Conservation (phyloP, 2,329 filamentous ascomycete genomes). For the Cercospora sp. region DNA sequence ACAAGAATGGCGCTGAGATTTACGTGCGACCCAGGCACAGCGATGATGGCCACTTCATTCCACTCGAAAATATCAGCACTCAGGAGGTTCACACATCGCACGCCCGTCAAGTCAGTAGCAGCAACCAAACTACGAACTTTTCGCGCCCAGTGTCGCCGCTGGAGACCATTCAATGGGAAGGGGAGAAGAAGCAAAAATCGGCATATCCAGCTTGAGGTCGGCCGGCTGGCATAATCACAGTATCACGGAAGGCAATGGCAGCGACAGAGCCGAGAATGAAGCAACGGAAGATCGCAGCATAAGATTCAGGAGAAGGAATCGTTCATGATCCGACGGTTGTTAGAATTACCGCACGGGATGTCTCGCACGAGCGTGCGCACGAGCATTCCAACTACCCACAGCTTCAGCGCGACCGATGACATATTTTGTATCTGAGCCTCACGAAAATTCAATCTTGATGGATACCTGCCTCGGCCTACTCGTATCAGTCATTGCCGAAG, state of each 20-base stretch:
- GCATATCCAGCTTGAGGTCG: background rate
- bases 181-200: background rate
- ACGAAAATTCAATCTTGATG: background rate
- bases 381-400: background rate
- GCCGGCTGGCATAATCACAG: background rate
- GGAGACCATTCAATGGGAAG: constrained; percentile 5
- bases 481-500: background rate
- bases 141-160: constrained; percentile 4
- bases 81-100: background rate
- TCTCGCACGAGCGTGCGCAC: background rate
- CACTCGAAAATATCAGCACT: constrained; percentile 53
- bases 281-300: background rate
- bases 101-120: background rate
- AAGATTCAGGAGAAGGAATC: background rate
- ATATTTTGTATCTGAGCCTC: background rate
- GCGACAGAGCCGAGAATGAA: background rate
- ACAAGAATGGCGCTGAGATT: constrained; percentile 17
- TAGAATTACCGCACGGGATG: background rate
- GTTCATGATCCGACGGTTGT: background rate
- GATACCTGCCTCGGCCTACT: background rate
- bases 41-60: constrained; percentile 26
- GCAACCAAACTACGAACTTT: background rate
- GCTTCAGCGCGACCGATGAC: constrained; percentile 2
- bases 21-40: constrained; percentile 20
- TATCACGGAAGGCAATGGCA: background rate